A percentile compares a stretch with the other conserved stretches of the same genome.
Conservation (phyloP, 1,284 basidiomycete genomes). For the Papiliotrema nemorosa region DNA sequence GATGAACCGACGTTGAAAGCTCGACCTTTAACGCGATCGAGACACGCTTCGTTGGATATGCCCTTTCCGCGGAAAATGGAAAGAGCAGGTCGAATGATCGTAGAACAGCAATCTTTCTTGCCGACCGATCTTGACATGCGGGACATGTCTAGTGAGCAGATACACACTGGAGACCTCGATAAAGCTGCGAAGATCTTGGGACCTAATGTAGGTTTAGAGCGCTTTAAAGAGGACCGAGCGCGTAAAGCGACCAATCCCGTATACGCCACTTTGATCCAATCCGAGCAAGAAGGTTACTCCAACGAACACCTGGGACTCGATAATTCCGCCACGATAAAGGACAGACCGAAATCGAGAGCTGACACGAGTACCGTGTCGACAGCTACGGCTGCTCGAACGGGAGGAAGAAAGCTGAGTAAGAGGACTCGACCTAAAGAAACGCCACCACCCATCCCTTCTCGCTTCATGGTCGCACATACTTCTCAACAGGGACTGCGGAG, state of each 20-base stretch:
- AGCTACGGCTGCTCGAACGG: neutral
- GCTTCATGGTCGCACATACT: neutral
- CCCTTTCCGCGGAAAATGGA: too few species aligned
- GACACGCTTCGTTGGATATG: too few species aligned
- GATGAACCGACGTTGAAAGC: too few species aligned
- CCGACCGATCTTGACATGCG: too few species aligned
- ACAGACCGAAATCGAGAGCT: neutral
- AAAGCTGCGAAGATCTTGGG: neutral
- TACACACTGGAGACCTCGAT: neutral
- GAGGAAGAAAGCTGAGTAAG: neutral
- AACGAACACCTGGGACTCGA: slow-evolving; percentile 4
- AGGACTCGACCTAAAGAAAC: neutral
- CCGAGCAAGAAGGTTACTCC: slow-evolving; percentile 1
- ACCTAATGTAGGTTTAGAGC: neutral
- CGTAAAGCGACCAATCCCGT: too few species aligned
- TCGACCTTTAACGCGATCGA: too few species aligned
- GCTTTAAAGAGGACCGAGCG: too few species aligned
- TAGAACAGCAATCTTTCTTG: neutral
- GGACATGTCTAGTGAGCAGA: too few species aligned
- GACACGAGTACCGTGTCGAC: neutral
- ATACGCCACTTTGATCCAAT: neutral
- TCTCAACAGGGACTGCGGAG: neutral
- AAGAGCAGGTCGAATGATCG: too few species aligned
- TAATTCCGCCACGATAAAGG: neutral
- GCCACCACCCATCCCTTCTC: neutral